These are phyloP conservation scores for Chrysosphaeria jannelii DNA, from an alignment of 2,329 filamentous ascomycete genomes.

Conservation along the genomic window DNA sequence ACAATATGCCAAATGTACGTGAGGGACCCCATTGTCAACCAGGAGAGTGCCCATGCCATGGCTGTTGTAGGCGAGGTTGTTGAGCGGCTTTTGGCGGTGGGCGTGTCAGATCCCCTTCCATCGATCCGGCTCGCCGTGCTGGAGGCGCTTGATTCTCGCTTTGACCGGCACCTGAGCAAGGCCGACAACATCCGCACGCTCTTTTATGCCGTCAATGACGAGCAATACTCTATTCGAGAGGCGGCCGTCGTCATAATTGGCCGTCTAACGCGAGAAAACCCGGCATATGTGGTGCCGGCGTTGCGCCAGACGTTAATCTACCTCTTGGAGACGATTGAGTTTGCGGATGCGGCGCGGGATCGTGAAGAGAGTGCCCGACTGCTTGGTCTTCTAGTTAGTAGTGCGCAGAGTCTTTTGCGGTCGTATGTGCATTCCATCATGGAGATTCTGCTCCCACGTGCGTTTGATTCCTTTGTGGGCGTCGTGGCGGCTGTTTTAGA, in stretches of 20 bases:
- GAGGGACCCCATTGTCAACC: slow-evolving; percentile 86
- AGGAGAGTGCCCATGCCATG: slow-evolving; percentile 88
- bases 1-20: slow-evolving; percentile 97
- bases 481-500: slow-evolving; percentile 88
- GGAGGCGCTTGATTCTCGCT: slow-evolving; percentile 67
- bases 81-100: slow-evolving; percentile 80
- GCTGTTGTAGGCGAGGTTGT: slow-evolving; percentile 96
- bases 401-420: slow-evolving; percentile 76
- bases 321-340: slow-evolving; percentile 83
- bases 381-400: slow-evolving; percentile 72
- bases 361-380: slow-evolving; percentile 92
- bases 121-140: slow-evolving; percentile 75
- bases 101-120: slow-evolving; percentile 70
- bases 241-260: slow-evolving; percentile 92
- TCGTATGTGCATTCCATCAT: slow-evolving; percentile 96
- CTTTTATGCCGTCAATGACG: slow-evolving; percentile 87
- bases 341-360: slow-evolving; percentile 74
- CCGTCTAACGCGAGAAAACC: slow-evolving; percentile 67
- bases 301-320: slow-evolving; percentile 86
- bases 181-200: slow-evolving; percentile 90
- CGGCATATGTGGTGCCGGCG: slow-evolving; percentile 90
- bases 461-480: slow-evolving; percentile 53
- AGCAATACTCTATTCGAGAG: slow-evolving; percentile 73
- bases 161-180: slow-evolving; percentile 88
- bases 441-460: slow-evolving; percentile 75